Percentiles rank a stretch among this genome's conserved stretches.
These are phyloP conservation scores for Fraxinus angustifolia DNA, from an alignment of 305 asterid genomes.

Conservation along the genomic window DNA sequence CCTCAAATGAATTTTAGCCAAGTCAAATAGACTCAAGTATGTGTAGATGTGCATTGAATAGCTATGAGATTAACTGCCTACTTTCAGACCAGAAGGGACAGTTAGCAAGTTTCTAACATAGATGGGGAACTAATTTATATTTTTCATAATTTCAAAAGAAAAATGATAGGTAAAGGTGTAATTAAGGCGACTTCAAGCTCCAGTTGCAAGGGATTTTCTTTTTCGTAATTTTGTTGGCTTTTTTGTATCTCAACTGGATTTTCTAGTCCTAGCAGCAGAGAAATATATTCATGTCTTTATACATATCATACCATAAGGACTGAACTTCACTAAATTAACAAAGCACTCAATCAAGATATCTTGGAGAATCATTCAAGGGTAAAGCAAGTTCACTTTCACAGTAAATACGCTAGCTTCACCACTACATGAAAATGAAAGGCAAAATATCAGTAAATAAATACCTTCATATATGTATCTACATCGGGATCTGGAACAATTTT, in stretches of 20 bases:
- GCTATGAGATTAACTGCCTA: neutral
- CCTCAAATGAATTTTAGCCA: neutral
- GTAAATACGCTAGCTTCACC: neutral
- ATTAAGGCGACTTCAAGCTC: neutral
- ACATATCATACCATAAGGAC: neutral
- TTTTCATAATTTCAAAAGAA: neutral
- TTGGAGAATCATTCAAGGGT: neutral
- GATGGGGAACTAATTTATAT: neutral
- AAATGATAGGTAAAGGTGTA: neutral
- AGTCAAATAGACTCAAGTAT: neutral
- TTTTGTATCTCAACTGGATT: neutral
- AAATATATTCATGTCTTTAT: neutral
- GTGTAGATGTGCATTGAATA: neutral
- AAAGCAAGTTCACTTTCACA: neutral
- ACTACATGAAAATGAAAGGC: neutral
- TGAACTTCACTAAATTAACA: neutral
- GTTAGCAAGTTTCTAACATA: neutral
- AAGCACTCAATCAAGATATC: neutral
- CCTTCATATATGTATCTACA: constrained; percentile 70
- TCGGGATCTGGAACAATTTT: constrained; percentile 53
- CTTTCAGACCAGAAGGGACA: neutral
- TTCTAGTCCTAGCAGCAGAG: neutral
- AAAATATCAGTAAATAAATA: constrained; percentile 17
- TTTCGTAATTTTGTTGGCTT: neutral
- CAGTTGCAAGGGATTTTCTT: neutral